Percentiles rank a stretch among this genome's conserved stretches.
phyloP scores from a whole-genome alignment of 106 monocot species.

The Agapanthus africanus region DNA sequence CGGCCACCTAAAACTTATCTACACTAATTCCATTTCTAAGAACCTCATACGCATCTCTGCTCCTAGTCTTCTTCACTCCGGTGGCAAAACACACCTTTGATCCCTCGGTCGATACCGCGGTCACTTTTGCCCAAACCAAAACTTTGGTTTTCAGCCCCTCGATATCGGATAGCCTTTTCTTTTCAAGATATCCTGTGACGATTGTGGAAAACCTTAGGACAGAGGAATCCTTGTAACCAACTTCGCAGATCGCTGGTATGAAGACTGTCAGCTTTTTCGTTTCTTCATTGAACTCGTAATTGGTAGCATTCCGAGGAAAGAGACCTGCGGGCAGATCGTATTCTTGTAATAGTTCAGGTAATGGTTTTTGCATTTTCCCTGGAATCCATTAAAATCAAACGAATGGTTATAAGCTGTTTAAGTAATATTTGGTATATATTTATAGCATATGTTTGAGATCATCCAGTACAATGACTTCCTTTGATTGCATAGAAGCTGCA shows the following conservation, averaged over 20 bases:
- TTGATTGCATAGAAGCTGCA: too few relatives aligned
- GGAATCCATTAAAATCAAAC: too few relatives aligned
- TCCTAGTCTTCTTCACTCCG: conserved; percentile 63
- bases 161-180: conserved; percentile 70
- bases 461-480: too few relatives aligned
- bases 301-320: conserved; percentile 79
- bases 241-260: conserved; percentile 76
- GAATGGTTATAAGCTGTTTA: too few relatives aligned
- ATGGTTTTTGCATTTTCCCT: conserved; percentile 92
- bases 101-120: conserved; percentile 47
- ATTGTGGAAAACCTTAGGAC: conserved; percentile 58
- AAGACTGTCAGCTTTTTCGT: conserved; percentile 66
- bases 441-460: too few relatives aligned
- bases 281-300: conserved; percentile 76
- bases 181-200: conserved; percentile 76
- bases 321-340: conserved; percentile 73
- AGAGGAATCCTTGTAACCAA: conserved; percentile 87
- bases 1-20: conserved; percentile 81
- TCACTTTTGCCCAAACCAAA: conserved; percentile 75
- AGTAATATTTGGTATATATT: too few relatives aligned
- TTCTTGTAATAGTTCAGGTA: conserved; percentile 70
- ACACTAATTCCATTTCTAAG: conserved; percentile 56
- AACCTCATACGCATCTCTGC: conserved; percentile 72
- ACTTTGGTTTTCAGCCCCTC: conserved; percentile 92
- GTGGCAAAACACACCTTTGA: conserved; percentile 71